Evolutionary conservation across 768 basidiomycete species (phyloP), one percentile per base, ranked within the genome.

Genomic region (Pleurotus platypus): DNA sequence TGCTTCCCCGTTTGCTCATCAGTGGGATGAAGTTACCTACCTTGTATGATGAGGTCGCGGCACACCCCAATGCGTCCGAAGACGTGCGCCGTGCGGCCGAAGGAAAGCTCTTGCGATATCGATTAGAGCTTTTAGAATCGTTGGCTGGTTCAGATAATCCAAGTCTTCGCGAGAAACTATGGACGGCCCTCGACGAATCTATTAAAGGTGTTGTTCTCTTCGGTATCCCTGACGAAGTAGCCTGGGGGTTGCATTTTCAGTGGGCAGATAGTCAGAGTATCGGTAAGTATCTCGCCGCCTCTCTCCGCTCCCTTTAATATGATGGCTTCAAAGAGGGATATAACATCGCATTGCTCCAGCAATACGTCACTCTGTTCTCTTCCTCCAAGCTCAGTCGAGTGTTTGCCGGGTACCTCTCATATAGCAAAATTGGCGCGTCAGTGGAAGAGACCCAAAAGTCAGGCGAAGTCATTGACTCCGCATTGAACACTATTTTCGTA

Each of bases 171-270:
- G 64, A 63, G 15, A 62, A 67, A 20, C 66, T 89, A 7, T 72
- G 83, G n/a, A 64, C 68, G 7, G 86, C 92, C 61, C 75, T 97
- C 9, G 83, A 92, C 42, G 82, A 83, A 15, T 72, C 97, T 30
- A 79, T 91, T 1, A 75, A 82, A 13, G 94, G 94, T 2, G 82
- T 85, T 27, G 80, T 97, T 2, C 70, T 96, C 5, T 75, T 99
- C 16, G 75, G 78, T 13, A 80, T 94, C 7, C 81, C 85, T 0
- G 89, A 97, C 63, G 87, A 92, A 64, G 67, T 87, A 22, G 93
- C 90, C 0, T 99, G 97, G 96, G 77, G 72, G 24, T 68, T 89
- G 3, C 84, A 79, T 59, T 75, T 98, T 45, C 92, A 98, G 64
- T 80, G 83, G 59, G 81, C 75, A 55, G 87, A 98, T 66, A 78